phyloP scores from a whole-genome alignment of 2,329 filamentous ascomycete species.

The Neoscytalidium dimidiatum region DNA sequence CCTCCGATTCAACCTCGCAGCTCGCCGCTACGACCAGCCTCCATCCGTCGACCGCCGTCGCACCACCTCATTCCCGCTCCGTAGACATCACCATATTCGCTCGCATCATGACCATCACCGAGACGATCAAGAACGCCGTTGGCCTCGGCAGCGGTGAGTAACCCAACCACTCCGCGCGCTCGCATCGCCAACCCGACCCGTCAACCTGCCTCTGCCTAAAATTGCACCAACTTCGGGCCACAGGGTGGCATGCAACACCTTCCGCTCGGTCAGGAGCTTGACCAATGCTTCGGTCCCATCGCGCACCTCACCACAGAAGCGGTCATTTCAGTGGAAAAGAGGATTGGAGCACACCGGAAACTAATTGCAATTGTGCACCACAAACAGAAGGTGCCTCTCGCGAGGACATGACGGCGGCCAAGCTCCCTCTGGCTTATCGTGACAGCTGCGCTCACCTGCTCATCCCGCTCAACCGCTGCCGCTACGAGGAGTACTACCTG shows the following conservation, averaged over 20 bases:
- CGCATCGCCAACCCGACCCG: background rate
- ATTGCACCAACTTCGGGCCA: background rate
- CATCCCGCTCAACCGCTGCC: slow-evolving; percentile 94
- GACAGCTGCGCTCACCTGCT: slow-evolving; percentile 94
- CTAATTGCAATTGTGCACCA: background rate
- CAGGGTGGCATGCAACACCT: too few species aligned
- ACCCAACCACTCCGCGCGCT: background rate
- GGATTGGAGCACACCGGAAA: too few species aligned
- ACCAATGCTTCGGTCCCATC: too few species aligned
- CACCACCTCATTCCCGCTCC: background rate
- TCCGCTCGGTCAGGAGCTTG: too few species aligned
- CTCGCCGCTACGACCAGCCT: background rate
- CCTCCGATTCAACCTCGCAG: background rate
- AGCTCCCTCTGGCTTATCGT: slow-evolving; percentile 84
- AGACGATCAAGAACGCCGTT: slow-evolving; percentile 51
- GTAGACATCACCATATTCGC: background rate
- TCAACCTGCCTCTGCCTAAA: background rate
- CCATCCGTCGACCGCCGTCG: background rate
- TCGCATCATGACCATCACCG: slow-evolving; percentile 42
- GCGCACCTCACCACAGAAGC: too few species aligned
- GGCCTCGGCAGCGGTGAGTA: slow-evolving; percentile 41
- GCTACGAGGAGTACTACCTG: slow-evolving; percentile 86
- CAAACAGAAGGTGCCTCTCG: slow-evolving; percentile 48
- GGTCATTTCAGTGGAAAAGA: too few species aligned
- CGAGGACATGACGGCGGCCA: slow-evolving; percentile 91